Percentiles rank a stretch among this genome's conserved stretches.
phyloP scores from a whole-genome alignment of 1,139 yeast species.

The Lodderomyces metapsilosis region DNA sequence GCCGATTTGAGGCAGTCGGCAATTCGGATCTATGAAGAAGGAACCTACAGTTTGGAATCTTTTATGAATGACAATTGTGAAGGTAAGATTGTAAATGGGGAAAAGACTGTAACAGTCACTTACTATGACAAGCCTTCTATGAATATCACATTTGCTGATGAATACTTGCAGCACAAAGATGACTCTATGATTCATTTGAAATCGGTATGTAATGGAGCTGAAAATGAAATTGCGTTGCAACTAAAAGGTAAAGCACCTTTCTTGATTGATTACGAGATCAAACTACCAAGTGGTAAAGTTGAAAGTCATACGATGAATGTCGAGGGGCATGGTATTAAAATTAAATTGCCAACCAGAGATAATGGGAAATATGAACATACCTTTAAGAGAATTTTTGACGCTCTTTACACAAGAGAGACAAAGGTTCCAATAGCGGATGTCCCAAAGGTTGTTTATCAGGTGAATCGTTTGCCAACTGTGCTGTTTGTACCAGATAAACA shows the following conservation, averaged over 20 bases:
- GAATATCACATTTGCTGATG: constrained; percentile 21
- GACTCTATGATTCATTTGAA: constrained; percentile 23
- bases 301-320: constrained; percentile 36
- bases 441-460: constrained; percentile 53
- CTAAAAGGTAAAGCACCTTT: constrained; percentile 71
- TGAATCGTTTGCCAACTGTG: constrained; percentile 60
- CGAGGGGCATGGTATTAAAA: constrained; percentile 22
- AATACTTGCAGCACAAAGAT: constrained; percentile 20
- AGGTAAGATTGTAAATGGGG: constrained; percentile 48
- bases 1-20: constrained; percentile 8
- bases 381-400: constrained; percentile 65
- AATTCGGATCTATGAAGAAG: constrained; percentile 48
- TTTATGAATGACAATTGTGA: constrained; percentile 68
- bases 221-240: constrained; percentile 23
- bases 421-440: constrained; percentile 23
- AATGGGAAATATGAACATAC: constrained; percentile 62
- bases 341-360: constrained; percentile 34
- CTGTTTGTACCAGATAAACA: constrained; percentile 48
- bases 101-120: constrained; percentile 39
- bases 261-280: constrained; percentile 62
- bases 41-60: constrained; percentile 58
- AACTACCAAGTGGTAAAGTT: constrained; percentile 54
- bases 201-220: constrained; percentile 35
- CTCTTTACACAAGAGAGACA: constrained; percentile 54
- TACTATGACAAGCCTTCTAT: constrained; percentile 59